Base-by-base conservation (phyloP, 2,329 filamentous ascomycete species). In the Colletotrichum sp. region DNA sequence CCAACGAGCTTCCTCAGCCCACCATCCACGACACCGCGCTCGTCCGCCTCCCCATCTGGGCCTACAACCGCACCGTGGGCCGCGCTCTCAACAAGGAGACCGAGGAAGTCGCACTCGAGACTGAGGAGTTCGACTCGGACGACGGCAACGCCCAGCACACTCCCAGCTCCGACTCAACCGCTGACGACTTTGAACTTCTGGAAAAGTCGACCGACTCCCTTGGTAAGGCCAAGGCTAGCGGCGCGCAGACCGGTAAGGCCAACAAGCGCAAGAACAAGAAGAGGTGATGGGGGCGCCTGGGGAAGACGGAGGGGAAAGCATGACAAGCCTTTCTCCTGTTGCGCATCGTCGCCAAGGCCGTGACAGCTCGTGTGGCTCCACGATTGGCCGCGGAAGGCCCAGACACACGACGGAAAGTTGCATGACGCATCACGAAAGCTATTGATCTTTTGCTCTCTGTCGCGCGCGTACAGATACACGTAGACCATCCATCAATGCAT, bases 1-100 rank as follows among this genome's bases (percentile, higher is more conserved):
- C 92, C 81, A 91, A 96, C 75, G 95, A 98, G 84, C 93, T 99
- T 76, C 89, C 90, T 60, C 88, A 90, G 79, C 97, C 97, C 1
- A 94, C 93, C 5, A 86, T 98, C 84, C 91, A 86, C 78, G 95
- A 99, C 82, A 99, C 97, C 0, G 93, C 96, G 76, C 90, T 99
- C 60, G 91, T 94, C 84, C 93, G 94, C 69, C 87, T 98, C 7
- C 97, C 97, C 1, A 82, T 93, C 71, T 98, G 93, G 91, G 83
- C 92, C 72, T 97, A 94, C 86, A 88, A 85, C 69, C 86, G 88
- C 75, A 90, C 89, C 7, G 78, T 90, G 57, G 90, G 90, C 71
- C 89, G 90, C 57, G 81, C 90, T 71, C 78, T 92, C 16, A 75
- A 77, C 36, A 85, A 86, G 75, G 77, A 81, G 16, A 80, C 84